Base-by-base conservation (phyloP, 345 rosid species). In the Erodium maritimum region DNA sequence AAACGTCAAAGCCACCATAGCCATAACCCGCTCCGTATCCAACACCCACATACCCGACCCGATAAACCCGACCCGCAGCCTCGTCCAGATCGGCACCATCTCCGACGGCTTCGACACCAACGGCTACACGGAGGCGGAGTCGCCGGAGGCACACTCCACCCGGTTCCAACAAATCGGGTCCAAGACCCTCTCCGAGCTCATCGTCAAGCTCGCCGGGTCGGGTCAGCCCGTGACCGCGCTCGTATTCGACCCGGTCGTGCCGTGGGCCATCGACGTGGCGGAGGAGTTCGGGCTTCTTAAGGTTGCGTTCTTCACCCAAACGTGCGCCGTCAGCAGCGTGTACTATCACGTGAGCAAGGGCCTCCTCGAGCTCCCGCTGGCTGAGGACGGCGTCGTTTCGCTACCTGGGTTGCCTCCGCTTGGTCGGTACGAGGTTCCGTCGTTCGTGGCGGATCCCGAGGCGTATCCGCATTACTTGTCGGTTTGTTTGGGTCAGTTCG, bases 221-320 rank as follows among this genome's bases (percentile, higher is more conserved):
- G 56, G 67, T 1, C 34, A 70, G 24, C 94, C 91, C 1, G 52
- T 79, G 29, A 68, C 69, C 17, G 79, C 84, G 60, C 46, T 86
- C 11, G 62, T 89, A 0, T 84, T 86, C 23, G 96, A 86, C 65
- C 65, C 84, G 10, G 77, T 80, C 64, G 51, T 82, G 65, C 73
- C 78, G 0, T 89, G 95, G 95, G 83, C 71, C 2, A 67, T 86
- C n/a, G 89, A 84, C n/a, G 73, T 86, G 16, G 83, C 87, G 21
- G 75, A 78, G 52, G 63, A 61, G n/a, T 75, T 72, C 0, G 86
- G 80, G n/a, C 33, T 86, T 6, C 14, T 50, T 9, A 84, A 66
- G 0, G 91, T 86, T 1, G 73, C 81, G 3, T 84, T 89, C 65
- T 89, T 89, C 34, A 86, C 96, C 2, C 91, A 86, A 34, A 57